Evolutionary conservation across 2,329 filamentous ascomycete species (phyloP).

Genomic region (Neurospora sp.): DNA sequence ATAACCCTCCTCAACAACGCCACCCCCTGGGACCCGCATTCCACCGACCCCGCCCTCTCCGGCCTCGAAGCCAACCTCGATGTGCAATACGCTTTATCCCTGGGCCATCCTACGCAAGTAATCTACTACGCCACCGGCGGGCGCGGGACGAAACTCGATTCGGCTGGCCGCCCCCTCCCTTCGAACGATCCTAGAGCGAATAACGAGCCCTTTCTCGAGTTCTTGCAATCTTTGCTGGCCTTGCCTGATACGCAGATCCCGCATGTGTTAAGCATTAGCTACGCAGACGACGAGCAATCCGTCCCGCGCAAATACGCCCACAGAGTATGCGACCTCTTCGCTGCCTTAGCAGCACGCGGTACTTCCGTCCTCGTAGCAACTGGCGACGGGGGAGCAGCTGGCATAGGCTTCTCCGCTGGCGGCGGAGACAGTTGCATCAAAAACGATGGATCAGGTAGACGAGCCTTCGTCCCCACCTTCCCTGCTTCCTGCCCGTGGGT

Average conservation of each 20-base stretch:
- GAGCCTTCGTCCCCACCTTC: conserved; percentile 50
- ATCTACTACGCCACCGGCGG: conserved; percentile 36
- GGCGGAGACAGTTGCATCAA: conserved; percentile 32
- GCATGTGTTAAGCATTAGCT: conserved; percentile 47
- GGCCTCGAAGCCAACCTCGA: conserved; percentile 38
- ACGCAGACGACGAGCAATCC: conserved; percentile 47
- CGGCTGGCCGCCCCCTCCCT: conserved; percentile 25
- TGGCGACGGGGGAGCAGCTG: conserved; percentile 40
- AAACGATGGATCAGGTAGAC: conserved; percentile 47
- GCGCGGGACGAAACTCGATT: conserved; percentile 30
- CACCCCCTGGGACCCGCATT: conserved; percentile 23
- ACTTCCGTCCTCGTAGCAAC: conserved; percentile 39
- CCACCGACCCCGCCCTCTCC: conserved; percentile 18
- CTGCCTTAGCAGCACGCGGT: conserved; percentile 42
- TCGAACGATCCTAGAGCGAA: conserved; percentile 16
- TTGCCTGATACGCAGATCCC: conserved; percentile 36
- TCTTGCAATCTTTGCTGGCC: conserved; percentile 36
- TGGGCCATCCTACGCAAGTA: conserved; percentile 34
- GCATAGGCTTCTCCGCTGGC: conserved; percentile 31
- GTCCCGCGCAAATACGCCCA: conserved; percentile 42
- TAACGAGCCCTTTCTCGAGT: conserved; percentile 49
- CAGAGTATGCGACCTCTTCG: conserved; percentile 42
- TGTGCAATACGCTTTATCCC: conserved; percentile 30
- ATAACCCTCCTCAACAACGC: conserved; percentile 34
- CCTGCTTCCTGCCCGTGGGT: conserved; percentile 59